Evolutionary conservation across 176 grass and related monocot genomes (phyloP), one percentile per base, ranked within the genome.

Genomic region (Musa schizocarpa): DNA sequence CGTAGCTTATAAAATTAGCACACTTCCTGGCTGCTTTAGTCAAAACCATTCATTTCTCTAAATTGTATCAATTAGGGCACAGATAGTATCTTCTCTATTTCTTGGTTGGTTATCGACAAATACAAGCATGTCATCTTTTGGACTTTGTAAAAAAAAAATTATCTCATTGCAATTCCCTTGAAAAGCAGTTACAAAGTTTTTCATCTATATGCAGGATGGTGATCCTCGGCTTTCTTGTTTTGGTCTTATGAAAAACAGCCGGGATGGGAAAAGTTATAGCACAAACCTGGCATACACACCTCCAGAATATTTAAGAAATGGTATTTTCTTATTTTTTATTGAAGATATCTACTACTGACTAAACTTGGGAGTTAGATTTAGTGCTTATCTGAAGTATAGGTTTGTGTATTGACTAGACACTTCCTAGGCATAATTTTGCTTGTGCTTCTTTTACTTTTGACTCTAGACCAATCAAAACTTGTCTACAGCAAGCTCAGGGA

Each of bases 251-350:
- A 99, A 99, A 78, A 99, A 99, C 58, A 99, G 95, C 74, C 85
- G 95, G 69, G 95, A 99, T 20, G 95, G 95, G 24, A 99, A 99
- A 88, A 99, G 95, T 62, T 99, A 99, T 69, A 99, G 95, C 80
- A 99, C 95, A 81, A 99, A 99, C 74, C 84, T 99, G 63, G 95
- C 95, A 50, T 99, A 94, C 43, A 99, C 96, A 62, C 96, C 96
- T 70, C 96, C 96, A 12, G 96, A 99, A 69, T 99, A 99, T 86
- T 81, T 99, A 51, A 87, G 88, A 92, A 95, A 92, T 84, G 96
- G 96, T 99, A 99, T 29, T 78, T 68, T 79, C 43, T 71, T 72
- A 53, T 29, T 9, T 9, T 8, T 73, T 54, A 11, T 43, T 48
- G 8, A 23, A 71, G 69, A 71, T 29, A 21, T 53, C 53, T 54